Evolutionary conservation across 192 early-diverging fungal species (phyloP), one percentile per base, ranked within the genome.

Genomic region (Tieghemiomyces parasiticus): DNA sequence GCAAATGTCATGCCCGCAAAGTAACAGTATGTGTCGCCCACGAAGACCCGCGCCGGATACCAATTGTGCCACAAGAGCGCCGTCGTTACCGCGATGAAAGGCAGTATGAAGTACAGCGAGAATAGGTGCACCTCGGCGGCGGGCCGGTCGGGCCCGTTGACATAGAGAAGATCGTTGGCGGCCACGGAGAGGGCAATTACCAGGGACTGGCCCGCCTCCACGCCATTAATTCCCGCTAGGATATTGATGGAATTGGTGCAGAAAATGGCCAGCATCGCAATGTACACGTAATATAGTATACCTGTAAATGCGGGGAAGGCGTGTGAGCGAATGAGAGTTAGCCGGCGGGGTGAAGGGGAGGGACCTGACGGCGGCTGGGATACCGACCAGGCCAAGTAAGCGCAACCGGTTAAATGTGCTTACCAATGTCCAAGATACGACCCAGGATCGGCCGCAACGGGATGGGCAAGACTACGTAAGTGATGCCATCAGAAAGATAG

Each of bases 1-100:
- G 96, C 92, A 78, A 99, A 93, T 0, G 89, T 91, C 94, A 99
- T 99, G 3, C 96, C 96, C 2, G 93, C 91, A 84, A 97, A 97
- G 61, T 99, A 99, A 65, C 87, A 86, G 63, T 83, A 95, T 0
- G 95, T 96, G 61, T 99, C 96, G 46, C 96, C 96, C 16, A 91
- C 90, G 81, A 99, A 97, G 10, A 90, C 84, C 0, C 72, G 72
- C 2, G 95, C 86, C 4, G 96, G 96, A 45, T 84, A 93, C 85
- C 92, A 90, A 68, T 99, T 99, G 67, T 92, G 85, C 64, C 75
- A 68, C 47, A 95, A 69, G 38, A 95, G 81, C 0, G 85, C 93
- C 20, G 66, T 14, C 0, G 88, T 91, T 2, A 92, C 93, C 0
- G 88, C 88, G 49, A 92, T 83, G 65, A 95, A 96, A 0, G 96